Evolutionary conservation across 2,329 filamentous ascomycete genomes (phyloP).

Genomic region (Colletotrichum siamense): DNA sequence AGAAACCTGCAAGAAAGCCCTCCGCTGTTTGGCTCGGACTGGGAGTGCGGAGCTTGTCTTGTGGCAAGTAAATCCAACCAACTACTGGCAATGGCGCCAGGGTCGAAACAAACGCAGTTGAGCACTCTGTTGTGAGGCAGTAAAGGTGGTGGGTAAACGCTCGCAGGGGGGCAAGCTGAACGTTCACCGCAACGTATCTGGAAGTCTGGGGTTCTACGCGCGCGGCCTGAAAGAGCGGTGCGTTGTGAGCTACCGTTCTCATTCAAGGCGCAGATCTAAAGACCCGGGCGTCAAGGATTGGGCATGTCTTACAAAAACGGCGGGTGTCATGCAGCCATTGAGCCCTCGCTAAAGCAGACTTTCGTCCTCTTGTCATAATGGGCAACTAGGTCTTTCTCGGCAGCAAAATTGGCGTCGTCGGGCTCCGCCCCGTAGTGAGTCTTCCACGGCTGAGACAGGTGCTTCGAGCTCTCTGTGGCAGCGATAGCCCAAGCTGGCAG

Average conservation of each 20-base stretch:
- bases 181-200: too few relatives aligned
- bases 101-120: neutral
- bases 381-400: rapidly evolving
- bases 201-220: rapidly evolving
- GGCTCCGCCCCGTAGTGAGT: neutral
- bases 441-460: neutral
- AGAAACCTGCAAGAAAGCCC: rapidly evolving
- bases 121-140: neutral
- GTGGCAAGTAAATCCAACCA: too few relatives aligned
- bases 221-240: neutral
- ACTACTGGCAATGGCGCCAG: too few relatives aligned
- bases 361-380: neutral
- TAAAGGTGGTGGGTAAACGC: too few relatives aligned
- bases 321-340: neutral
- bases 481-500: neutral
- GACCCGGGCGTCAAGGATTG: neutral
- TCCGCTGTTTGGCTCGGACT: too few relatives aligned
- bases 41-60: too few relatives aligned
- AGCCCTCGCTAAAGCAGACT: neutral
- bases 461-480: neutral
- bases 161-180: too few relatives aligned
- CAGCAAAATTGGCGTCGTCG: rapidly evolving
- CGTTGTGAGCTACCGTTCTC: neutral
- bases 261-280: neutral
- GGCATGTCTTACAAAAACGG: neutral